Conservation (phyloP, 2,329 filamentous ascomycete species). For the Claviceps africana region DNA sequence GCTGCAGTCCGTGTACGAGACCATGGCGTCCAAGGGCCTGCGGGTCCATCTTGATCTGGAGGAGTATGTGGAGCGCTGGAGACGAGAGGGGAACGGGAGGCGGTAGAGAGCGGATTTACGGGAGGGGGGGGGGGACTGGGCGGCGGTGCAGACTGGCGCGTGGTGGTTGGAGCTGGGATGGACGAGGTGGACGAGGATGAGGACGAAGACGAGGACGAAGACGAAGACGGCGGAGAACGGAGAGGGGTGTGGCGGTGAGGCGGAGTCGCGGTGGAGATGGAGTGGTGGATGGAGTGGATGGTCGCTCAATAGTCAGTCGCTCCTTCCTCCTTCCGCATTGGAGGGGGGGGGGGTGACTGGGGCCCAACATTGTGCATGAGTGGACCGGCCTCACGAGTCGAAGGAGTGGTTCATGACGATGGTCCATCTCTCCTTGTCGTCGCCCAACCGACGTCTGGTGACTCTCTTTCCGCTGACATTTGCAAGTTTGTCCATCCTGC, state of each 20-base stretch:
- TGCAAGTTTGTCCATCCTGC: not conserved
- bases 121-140: no score
- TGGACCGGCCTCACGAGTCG: not conserved
- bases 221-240: not conserved
- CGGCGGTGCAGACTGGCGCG: not conserved
- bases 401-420: not conserved
- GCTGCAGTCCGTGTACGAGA: slow-evolving; percentile 32
- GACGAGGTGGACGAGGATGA: not conserved
- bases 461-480: no score
- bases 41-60: slow-evolving; percentile 38
- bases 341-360: no score
- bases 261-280: no score
- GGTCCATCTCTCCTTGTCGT: no score
- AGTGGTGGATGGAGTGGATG: not conserved
- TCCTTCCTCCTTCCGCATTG: not conserved
- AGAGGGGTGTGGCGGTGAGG: not conserved
- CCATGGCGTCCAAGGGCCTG: slow-evolving; percentile 34
- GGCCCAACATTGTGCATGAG: not conserved
- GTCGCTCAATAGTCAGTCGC: not conserved
- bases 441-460: no score
- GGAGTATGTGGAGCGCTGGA: slow-evolving; percentile 27
- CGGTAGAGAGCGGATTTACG: not conserved
- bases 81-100: slow-evolving; percentile 6
- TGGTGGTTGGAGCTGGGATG: not conserved
- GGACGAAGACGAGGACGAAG: not conserved